These are phyloP conservation scores for Hypoxylon lienhwacheense DNA, from an alignment of 495 filamentous ascomycete species.

Conservation along the genomic window DNA sequence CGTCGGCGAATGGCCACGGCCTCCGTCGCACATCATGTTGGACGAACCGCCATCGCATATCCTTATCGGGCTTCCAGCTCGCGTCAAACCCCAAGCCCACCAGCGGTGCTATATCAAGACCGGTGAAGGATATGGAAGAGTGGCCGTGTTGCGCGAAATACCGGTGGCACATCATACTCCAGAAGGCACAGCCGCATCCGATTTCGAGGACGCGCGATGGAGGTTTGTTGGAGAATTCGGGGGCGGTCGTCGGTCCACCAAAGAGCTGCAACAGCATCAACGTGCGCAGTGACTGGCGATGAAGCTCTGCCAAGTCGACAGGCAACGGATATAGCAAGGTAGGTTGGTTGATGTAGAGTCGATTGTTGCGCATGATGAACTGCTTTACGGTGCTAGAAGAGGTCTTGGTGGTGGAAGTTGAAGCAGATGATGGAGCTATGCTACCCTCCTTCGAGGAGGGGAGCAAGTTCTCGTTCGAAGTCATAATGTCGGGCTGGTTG, in stretches of 20 bases:
- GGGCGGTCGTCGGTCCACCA: slow-evolving; percentile 75
- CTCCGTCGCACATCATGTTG: slow-evolving; percentile 78
- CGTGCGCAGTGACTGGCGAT: slow-evolving; percentile 83
- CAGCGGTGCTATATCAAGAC: slow-evolving; percentile 79
- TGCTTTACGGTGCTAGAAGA: slow-evolving; percentile 49
- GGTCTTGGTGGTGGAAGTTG: slow-evolving; percentile 32
- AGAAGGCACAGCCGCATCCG: slow-evolving; percentile 85
- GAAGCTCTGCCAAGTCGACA: slow-evolving; percentile 83
- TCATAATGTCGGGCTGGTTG: slow-evolving; percentile 26
- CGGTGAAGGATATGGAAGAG: slow-evolving; percentile 68
- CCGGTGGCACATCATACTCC: slow-evolving; percentile 83
- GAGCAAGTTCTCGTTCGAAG: slow-evolving; percentile 30
- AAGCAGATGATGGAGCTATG: slow-evolving; percentile 27
- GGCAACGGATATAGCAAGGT: slow-evolving; percentile 79
- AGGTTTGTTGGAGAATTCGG: slow-evolving; percentile 62
- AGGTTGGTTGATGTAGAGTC: slow-evolving; percentile 78
- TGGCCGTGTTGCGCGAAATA: slow-evolving; percentile 68
- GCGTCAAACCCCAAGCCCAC: slow-evolving; percentile 60
- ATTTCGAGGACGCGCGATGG: slow-evolving; percentile 81
- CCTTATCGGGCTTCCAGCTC: slow-evolving; percentile 54
- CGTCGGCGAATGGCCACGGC: slow-evolving; percentile 78
- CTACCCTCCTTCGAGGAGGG: slow-evolving; percentile 35
- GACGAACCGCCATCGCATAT: slow-evolving; percentile 84
- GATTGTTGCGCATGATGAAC: slow-evolving; percentile 72
- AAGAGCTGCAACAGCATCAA: slow-evolving; percentile 79